Conservation (phyloP, 2,329 filamentous ascomycete genomes). For the Fusarium sp. region DNA sequence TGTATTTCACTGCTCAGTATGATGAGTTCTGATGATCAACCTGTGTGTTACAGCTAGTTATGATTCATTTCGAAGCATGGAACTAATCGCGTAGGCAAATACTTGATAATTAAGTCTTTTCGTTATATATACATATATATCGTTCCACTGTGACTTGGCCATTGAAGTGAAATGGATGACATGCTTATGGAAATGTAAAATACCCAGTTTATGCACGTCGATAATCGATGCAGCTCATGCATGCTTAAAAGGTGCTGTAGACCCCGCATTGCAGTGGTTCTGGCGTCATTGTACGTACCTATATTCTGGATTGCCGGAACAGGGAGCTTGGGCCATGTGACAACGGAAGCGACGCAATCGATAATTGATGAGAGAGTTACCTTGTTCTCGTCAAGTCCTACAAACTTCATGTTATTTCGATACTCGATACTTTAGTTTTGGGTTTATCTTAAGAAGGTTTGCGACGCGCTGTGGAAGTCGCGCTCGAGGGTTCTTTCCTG, state of each 20-base stretch:
- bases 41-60: constrained; percentile 24
- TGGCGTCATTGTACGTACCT: constrained; percentile 39
- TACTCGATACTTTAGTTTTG: constrained; percentile 1
- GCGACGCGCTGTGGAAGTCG: constrained; percentile 17
- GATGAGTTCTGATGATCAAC: constrained; percentile 11
- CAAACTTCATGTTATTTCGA: constrained; percentile 21
- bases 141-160: not conserved
- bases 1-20: constrained; percentile 19
- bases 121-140: constrained; percentile 5
- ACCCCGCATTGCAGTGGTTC: constrained; percentile 31
- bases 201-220: constrained; percentile 30
- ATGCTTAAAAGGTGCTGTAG: constrained; percentile 15
- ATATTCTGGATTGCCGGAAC: constrained; percentile 5
- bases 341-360: constrained; percentile 28
- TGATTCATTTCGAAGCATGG: constrained; percentile 25
- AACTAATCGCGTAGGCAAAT: constrained; percentile 46
- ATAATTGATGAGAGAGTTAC: constrained; percentile 19
- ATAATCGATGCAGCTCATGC: constrained; percentile 37
- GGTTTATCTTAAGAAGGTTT: constrained; percentile 9
- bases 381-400: constrained; percentile 27
- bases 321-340: constrained; percentile 45
- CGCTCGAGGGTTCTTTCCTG: constrained; percentile 5
- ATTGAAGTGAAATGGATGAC: not conserved
- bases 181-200: constrained; percentile 6
- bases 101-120: constrained; percentile 34